Evolutionary conservation across 352 stramenopile species (phyloP).

Genomic region (Blastocystis sp.): DNA sequence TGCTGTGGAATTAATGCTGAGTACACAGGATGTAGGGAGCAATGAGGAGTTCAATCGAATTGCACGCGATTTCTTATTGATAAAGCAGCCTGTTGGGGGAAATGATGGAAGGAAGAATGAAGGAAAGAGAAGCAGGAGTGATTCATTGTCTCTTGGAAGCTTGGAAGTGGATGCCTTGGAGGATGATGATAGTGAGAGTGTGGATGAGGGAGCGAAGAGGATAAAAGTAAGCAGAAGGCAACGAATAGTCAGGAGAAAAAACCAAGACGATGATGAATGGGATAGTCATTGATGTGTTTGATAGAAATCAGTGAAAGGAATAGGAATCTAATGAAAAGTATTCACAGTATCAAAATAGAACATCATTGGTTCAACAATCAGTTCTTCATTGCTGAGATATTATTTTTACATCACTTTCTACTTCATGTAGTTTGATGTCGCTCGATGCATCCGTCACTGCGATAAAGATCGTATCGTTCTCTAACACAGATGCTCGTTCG

Average conservation of each 20-base stretch:
- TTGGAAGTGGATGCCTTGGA: background rate
- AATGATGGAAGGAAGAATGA: background rate
- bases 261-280: background rate
- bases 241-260: background rate
- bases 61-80: conserved; percentile 1
- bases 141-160: background rate
- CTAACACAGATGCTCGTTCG: background rate
- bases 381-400: background rate
- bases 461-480: background rate
- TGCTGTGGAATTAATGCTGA: background rate
- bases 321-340: background rate
- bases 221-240: background rate
- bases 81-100: background rate
- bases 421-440: background rate
- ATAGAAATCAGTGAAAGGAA: background rate
- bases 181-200: background rate
- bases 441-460: background rate
- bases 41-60: background rate
- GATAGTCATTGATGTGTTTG: background rate
- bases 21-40: background rate
- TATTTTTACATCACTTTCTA: background rate
- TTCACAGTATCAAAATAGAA: background rate
- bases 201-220: background rate
- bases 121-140: background rate
- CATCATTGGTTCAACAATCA: background rate